phyloP scores from a whole-genome alignment of 768 basidiomycete genomes.

The Daedaleopsis nitida region DNA sequence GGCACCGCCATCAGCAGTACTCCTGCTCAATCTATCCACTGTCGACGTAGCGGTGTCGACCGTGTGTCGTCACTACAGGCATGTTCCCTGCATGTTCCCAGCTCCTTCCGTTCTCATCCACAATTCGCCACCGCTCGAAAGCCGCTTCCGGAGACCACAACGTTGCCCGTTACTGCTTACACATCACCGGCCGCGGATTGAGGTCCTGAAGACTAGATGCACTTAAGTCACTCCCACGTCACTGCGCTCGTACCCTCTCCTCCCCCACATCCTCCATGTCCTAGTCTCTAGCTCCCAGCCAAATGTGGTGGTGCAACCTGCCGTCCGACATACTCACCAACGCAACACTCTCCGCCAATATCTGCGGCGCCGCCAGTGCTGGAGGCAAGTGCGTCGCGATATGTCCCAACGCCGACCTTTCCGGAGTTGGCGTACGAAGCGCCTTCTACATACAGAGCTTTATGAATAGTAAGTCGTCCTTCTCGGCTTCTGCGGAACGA shows the following conservation, averaged over 20 bases:
- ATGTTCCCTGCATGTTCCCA: too few species aligned
- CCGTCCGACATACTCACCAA: constrained; percentile 1
- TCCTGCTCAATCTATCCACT: too few species aligned
- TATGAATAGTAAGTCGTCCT: constrained; percentile 24
- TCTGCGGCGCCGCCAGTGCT: constrained; percentile 4
- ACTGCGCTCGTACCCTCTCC: not conserved
- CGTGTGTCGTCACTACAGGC: too few species aligned
- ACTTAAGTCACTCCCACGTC: too few species aligned
- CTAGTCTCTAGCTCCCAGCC: not conserved
- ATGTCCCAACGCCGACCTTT: constrained; percentile 27
- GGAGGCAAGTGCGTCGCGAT: constrained; percentile 16
- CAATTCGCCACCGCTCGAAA: too few species aligned
- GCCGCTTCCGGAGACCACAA: too few species aligned
- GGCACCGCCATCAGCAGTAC: too few species aligned
- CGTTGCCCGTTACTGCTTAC: too few species aligned
- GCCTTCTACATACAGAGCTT: constrained; percentile 32
- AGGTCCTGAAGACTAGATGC: too few species aligned
- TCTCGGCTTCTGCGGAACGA: not conserved
- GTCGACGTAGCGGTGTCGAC: too few species aligned
- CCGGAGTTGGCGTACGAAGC: constrained; percentile 29
- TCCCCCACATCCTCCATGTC: not conserved
- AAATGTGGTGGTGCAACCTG: not conserved
- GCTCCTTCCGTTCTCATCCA: too few species aligned
- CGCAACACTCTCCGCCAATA: constrained; percentile 8
- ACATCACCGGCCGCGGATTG: too few species aligned